Percentiles rank a stretch among this genome's conserved stretches.
Conservation (phyloP, 1,284 basidiomycete genomes). For the Trichosporon faecale region DNA sequence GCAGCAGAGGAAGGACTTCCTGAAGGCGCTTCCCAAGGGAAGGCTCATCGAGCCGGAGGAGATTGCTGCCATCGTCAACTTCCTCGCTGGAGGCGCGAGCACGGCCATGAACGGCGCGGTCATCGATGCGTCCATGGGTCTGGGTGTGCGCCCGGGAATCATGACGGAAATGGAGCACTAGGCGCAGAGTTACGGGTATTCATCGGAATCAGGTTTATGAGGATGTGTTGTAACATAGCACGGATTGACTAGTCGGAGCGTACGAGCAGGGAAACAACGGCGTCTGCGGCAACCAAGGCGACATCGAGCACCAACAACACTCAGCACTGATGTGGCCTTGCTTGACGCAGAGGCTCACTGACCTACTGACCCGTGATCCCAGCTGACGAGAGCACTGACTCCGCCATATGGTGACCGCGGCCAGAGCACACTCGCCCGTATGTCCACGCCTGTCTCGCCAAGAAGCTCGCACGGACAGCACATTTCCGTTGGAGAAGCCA, state of each 20-base stretch:
- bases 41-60: neutral
- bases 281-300: neutral
- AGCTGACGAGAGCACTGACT: neutral
- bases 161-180: neutral
- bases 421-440: no score
- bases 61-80: neutral
- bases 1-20: neutral
- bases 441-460: no score
- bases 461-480: no score
- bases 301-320: neutral
- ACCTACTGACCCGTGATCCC: neutral
- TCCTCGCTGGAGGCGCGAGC: neutral
- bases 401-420: neutral
- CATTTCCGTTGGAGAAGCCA: no score
- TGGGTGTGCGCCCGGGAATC: neutral
- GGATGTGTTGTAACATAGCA: neutral
- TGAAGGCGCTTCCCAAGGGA: neutral
- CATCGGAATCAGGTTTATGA: no score
- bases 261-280: neutral
- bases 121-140: neutral
- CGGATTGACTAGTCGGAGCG: no score
- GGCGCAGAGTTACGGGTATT: neutral
- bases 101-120: neutral
- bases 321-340: neutral
- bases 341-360: neutral